Percentiles rank a stretch among this genome's conserved stretches.
Conservation (phyloP, 495 filamentous ascomycete species). For the Cladorrhinum samala region DNA sequence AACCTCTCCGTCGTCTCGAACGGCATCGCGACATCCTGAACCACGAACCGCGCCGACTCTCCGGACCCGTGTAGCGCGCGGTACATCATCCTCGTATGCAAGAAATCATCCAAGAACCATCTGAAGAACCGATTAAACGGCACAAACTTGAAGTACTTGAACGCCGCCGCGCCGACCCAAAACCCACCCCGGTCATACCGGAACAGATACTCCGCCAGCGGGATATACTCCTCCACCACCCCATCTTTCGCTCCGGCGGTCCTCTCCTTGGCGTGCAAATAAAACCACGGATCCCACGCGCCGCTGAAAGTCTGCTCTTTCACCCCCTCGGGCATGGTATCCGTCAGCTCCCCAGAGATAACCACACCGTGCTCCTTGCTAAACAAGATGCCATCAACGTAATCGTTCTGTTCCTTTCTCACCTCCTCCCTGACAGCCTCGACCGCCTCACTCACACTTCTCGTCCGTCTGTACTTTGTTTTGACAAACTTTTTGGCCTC, state of each 20-base stretch:
- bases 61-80: conserved; percentile 53
- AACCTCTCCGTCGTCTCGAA: conserved; percentile 44
- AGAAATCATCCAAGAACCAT: conserved; percentile 56
- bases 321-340: conserved; percentile 25
- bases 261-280: conserved; percentile 37
- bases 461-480: conserved; percentile 37
- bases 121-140: conserved; percentile 51
- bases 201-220: conserved; percentile 52
- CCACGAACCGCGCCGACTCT: conserved; percentile 46
- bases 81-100: conserved; percentile 61
- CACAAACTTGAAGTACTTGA: conserved; percentile 46
- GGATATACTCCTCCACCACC: conserved; percentile 31
- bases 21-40: conserved; percentile 55
- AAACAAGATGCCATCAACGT: conserved; percentile 46
- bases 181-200: conserved; percentile 58
- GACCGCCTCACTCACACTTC: conserved; percentile 10
- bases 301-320: conserved; percentile 35
- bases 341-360: conserved; percentile 43
- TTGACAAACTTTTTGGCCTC: conserved; percentile 47
- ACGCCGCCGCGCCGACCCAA: conserved; percentile 52
- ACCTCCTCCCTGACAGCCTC: conserved; percentile 13
- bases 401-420: conserved; percentile 33
- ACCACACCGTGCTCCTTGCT: conserved; percentile 42
- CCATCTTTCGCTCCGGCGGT: conserved; percentile 9
- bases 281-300: conserved; percentile 48